Percentiles rank a stretch among this genome's conserved stretches.
phyloP scores from a whole-genome alignment of 768 basidiomycete genomes.

The Leccinum subtestaceum region DNA sequence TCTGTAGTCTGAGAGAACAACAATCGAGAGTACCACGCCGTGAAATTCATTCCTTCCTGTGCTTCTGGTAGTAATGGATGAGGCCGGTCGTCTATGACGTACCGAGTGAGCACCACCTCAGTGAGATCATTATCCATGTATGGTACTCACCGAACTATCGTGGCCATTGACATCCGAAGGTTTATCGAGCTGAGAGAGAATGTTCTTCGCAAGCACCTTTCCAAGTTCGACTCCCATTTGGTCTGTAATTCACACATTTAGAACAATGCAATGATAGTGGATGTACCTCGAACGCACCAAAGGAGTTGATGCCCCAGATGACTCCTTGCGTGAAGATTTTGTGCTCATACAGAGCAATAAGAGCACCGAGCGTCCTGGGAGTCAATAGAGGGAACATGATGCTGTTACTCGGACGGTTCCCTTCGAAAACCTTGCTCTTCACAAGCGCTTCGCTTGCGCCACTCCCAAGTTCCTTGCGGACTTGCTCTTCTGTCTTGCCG shows the following conservation, averaged over 20 bases:
- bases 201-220: conserved; percentile 95
- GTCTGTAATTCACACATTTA: conserved; percentile 44
- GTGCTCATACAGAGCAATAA: conserved; percentile 94
- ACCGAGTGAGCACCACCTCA: conserved; percentile 3
- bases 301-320: conserved; percentile 98
- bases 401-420: conserved; percentile 94
- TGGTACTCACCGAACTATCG: conserved; percentile 67
- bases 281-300: conserved; percentile 52
- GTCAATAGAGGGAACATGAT: conserved; percentile 94
- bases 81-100: conserved; percentile 79
- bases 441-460: conserved; percentile 79
- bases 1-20: background rate
- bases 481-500: conserved; percentile 92
- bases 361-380: conserved; percentile 81
- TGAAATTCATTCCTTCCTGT: conserved; percentile 63
- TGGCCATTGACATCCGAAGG: conserved; percentile 81
- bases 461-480: conserved; percentile 62
- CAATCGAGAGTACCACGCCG: background rate
- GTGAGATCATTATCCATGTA: background rate
- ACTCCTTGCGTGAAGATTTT: conserved; percentile 99
- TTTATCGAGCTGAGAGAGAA: conserved; percentile 81
- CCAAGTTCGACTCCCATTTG: conserved; percentile 99
- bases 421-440: conserved; percentile 98
- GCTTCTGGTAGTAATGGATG: conserved; percentile 94
- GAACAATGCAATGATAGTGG: background rate